Base-by-base conservation (phyloP, 495 filamentous ascomycete genomes). In the Amphirosellinia nigrospora region DNA sequence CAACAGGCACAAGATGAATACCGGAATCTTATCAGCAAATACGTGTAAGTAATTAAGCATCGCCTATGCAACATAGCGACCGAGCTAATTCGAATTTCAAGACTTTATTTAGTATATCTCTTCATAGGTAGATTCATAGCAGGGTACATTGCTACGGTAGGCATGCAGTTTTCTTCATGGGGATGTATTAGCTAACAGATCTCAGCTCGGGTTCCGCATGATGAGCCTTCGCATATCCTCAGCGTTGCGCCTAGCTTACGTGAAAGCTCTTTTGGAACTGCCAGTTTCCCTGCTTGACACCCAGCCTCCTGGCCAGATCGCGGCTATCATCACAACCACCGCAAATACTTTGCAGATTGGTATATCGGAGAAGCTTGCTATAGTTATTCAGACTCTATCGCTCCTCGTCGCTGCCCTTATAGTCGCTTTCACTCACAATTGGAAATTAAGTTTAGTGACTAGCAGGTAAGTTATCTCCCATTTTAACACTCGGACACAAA, bases 321-420 rank as follows among this genome's bases (percentile, higher is more conserved):
- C 86, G 15, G 86, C 86, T 28, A 86, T 88, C 43, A 89, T 92
- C 72, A 91, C 90, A 7, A 84, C 85, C 4, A 86, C 86, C 1
- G 87, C 89, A 36, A 92, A 91, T 70, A 82, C 85, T 0, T 79
- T 93, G 39, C 90, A 93, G 69, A 78, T 87, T 38, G 90, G 90
- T 39, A 88, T 93, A 46, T 91, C 90, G 0, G 88, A 91, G 69
- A 89, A 88, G 68, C 79, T 90, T 6, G 84, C 81, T 1, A 77
- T 79, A 15, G 79, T 88, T 11, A 76, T 90, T 26, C 87, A 90
- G 74, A 86, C 80, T 30, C 60, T 83, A n/a, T 78, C 88, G 0
- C 81, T 87, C 50, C 70, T 88, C 39, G 58, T 87, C 3, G 72
- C 84, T 0, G 85, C 88, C 0, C 79, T 88, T 26, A 73, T 86